phyloP scores from a whole-genome alignment of 1,284 basidiomycete species.

The Apiotrichum montevideense region DNA sequence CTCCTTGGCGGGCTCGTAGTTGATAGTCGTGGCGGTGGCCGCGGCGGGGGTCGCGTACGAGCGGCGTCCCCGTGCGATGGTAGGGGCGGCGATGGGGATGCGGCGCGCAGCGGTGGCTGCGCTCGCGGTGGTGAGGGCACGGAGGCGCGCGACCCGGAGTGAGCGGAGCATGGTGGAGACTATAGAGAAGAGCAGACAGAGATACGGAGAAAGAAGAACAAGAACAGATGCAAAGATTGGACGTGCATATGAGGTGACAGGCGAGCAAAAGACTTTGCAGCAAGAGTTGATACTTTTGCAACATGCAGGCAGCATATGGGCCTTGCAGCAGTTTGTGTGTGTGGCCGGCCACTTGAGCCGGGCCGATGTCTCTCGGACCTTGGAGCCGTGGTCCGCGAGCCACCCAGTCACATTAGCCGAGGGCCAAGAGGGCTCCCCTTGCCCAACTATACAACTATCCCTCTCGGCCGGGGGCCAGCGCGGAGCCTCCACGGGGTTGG shows the following conservation, averaged over 20 bases:
- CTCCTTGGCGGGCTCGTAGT: conserved; percentile 9
- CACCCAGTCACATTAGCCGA: background rate
- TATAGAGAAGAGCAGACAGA: background rate
- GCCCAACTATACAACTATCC: no score
- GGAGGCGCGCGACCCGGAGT: conserved; percentile 5
- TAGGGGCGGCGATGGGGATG: background rate
- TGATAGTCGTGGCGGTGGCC: conserved; percentile 1
- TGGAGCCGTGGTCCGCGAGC: background rate
- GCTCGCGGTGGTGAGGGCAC: conserved; percentile 4
- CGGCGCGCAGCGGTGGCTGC: background rate
- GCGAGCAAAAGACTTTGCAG: no score
- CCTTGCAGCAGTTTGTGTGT: no score
- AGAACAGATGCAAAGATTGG: background rate
- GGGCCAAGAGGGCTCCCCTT: no score
- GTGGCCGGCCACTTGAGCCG: background rate
- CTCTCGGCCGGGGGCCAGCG: no score
- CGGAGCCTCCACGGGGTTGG: no score
- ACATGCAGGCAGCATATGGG: no score
- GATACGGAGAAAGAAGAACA: conserved; percentile 4
- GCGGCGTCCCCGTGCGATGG: background rate
- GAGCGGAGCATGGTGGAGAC: conserved; percentile 5
- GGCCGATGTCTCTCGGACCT: background rate
- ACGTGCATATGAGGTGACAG: no score
- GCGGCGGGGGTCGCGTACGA: conserved; percentile 5
- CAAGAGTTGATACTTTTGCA: no score